Conservation (phyloP, 2,329 filamentous ascomycete species). For the Hortaea werneckii region DNA sequence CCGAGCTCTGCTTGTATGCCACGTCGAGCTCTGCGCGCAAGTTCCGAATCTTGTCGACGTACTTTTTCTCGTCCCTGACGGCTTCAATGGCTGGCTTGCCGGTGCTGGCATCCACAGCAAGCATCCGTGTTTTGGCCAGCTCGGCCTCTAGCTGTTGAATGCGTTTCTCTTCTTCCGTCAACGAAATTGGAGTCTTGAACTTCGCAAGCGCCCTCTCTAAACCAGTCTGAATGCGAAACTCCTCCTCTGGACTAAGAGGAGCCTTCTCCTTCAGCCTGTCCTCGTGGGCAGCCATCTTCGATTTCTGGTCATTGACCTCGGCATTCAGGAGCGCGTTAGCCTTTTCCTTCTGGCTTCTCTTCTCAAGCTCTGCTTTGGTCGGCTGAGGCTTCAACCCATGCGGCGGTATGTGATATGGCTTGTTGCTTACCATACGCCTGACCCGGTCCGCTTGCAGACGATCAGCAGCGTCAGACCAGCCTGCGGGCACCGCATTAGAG, state of each 20-base stretch:
- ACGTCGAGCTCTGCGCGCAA: slow-evolving; percentile 17
- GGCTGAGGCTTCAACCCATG: neutral
- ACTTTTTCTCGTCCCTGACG: slow-evolving; percentile 3
- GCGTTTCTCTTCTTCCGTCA: neutral
- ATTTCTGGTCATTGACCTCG: slow-evolving; percentile 21
- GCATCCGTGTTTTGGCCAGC: neutral
- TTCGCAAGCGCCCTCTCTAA: neutral
- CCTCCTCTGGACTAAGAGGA: neutral
- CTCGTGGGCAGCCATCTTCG: slow-evolving; percentile 10
- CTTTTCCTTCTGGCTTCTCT: slow-evolving; percentile 14
- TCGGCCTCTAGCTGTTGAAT: neutral
- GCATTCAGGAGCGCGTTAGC: slow-evolving; percentile 12
- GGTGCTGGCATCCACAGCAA: neutral
- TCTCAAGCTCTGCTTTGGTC: slow-evolving; percentile 11
- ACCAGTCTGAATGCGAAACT: no score
- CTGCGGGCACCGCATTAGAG: slow-evolving; percentile 13
- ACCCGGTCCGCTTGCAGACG: slow-evolving; percentile 20
- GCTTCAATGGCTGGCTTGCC: neutral
- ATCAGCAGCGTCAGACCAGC: slow-evolving; percentile 18
- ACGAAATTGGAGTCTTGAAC: neutral
- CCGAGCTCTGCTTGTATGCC: slow-evolving; percentile 21
- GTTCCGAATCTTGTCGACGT: slow-evolving; percentile 15
- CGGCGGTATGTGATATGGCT: slow-evolving; percentile 4
- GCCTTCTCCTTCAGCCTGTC: neutral
- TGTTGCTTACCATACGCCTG: slow-evolving; percentile 10